Base-by-base conservation (phyloP, 345 rosid genomes). In the Chamaenerion angustifolium region DNA sequence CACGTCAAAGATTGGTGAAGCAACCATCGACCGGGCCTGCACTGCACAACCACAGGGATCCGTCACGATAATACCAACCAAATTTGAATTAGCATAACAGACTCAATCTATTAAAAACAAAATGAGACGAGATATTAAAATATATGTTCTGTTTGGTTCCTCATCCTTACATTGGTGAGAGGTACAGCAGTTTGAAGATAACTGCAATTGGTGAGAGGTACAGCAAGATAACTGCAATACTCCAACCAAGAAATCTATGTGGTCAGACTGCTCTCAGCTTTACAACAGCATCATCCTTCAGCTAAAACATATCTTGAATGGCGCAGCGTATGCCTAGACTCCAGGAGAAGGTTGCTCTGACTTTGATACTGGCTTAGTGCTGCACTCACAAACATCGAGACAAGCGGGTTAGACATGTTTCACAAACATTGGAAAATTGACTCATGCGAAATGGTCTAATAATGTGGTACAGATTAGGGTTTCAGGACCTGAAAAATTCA, bases 281-380 rank as follows among this genome's bases (percentile, higher is more conserved):
- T 52, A 52, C 25, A 27, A 52, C 11, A 14, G 35, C 45, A 52
- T 45, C 23, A 40, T 52, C 23, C 16, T 43, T 15, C 51, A 49
- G 2, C 67, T 65, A 35, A 70, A 61, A 57, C 12, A 56, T 40
- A 21, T 4, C 25, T 21, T 21, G 25, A 4, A 21, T 21, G 25
- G 25, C 25, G 2, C 4, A 21, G 25, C 25, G 25, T 21, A 21
- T 16, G 46, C 17, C 16, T 14, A 47, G 25, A 15, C 43, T 17
- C 23, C 42, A 62, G 27, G 45, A 14, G 5, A 70, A 70, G 11
- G 67, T 67, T 10, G 25, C 25, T 21, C 25, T 21, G 25, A 21
- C 25, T 21, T 21, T 4, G 0, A 21, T n/a, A n/a, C n/a, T 72
- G 77, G 77, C 73, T 72, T 35, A 72, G 76, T 54, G 61, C 73